Conservation (phyloP, 805 yeast genomes). For the Debaryomyces prosopidis region DNA sequence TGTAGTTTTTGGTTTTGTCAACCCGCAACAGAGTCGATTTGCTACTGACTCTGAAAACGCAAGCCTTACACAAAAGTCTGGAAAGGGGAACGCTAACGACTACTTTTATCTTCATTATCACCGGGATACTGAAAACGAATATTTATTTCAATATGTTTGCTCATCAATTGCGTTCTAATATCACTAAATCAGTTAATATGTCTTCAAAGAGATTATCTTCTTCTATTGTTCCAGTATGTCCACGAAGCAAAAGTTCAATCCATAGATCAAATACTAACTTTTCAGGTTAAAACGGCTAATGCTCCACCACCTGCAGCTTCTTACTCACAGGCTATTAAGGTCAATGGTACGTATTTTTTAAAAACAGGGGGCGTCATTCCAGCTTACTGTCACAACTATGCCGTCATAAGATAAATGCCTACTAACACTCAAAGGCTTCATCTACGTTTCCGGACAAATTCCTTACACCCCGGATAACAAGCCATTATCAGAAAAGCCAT, state of each 20-base stretch:
- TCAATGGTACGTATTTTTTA: conserved; percentile 48
- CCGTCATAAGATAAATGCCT: not conserved
- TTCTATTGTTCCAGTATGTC: conserved; percentile 32
- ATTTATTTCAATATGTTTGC: conserved; percentile 13
- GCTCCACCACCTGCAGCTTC: conserved; percentile 98
- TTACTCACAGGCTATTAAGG: conserved; percentile 94
- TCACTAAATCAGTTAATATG: conserved; percentile 19
- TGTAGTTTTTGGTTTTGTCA: too few species aligned
- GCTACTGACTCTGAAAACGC: too few species aligned
- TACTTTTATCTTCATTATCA: too few species aligned
- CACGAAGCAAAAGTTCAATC: conserved; percentile 2
- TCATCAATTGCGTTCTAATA: conserved; percentile 17
- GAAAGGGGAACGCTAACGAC: too few species aligned
- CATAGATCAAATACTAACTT: conserved; percentile 4
- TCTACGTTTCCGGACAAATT: conserved; percentile 94
- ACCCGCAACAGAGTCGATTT: too few species aligned
- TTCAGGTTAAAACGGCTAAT: conserved; percentile 59
- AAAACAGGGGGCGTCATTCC: not conserved
- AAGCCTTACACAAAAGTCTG: too few species aligned
- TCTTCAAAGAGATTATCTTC: conserved; percentile 27
- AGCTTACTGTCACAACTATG: not conserved
- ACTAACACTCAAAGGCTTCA: conserved; percentile 49
- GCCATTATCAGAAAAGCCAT: conserved; percentile 65
- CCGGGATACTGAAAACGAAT: too few species aligned
- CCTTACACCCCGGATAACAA: conserved; percentile 84